These are phyloP conservation scores for Mallotus nudiflorus DNA, from an alignment of 345 rosid species.

Conservation along the genomic window DNA sequence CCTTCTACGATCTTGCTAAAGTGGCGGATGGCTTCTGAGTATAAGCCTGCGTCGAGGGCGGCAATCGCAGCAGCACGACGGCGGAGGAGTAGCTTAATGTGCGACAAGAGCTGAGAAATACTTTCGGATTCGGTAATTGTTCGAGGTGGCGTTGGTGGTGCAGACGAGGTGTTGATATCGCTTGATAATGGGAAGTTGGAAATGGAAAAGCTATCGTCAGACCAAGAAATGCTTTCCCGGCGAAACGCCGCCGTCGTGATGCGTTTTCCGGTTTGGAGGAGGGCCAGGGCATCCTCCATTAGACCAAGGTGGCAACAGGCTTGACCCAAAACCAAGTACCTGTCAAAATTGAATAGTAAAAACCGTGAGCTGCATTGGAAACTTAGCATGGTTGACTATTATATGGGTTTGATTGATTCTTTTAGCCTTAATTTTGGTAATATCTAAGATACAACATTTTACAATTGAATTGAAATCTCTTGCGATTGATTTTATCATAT, in stretches of 20 bases:
- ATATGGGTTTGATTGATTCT: not conserved
- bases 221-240: slow-evolving; percentile 76
- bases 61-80: slow-evolving; percentile 89
- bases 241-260: slow-evolving; percentile 93
- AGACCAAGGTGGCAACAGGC: slow-evolving; percentile 91
- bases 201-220: slow-evolving; percentile 84
- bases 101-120: slow-evolving; percentile 63
- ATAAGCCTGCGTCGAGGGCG: slow-evolving; percentile 77
- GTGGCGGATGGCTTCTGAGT: slow-evolving; percentile 87
- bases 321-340: slow-evolving; percentile 83
- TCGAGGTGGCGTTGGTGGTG: slow-evolving; percentile 60
- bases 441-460: slow-evolving; percentile 4
- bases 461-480: not conserved
- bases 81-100: slow-evolving; percentile 82
- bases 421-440: not conserved
- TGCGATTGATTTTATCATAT: no score
- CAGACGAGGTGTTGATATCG: slow-evolving; percentile 30
- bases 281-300: slow-evolving; percentile 97
- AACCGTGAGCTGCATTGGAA: not conserved
- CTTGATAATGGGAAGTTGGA: slow-evolving; percentile 34
- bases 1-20: slow-evolving; percentile 87
- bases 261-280: slow-evolving; percentile 91
- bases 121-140: slow-evolving; percentile 47
- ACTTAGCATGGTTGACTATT: not conserved
- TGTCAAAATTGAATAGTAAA: slow-evolving; percentile 18